Percentiles rank a stretch among this genome's conserved stretches.
These are phyloP conservation scores for Fraxinus angustifolia DNA, from an alignment of 305 asterid genomes.

Conservation along the genomic window DNA sequence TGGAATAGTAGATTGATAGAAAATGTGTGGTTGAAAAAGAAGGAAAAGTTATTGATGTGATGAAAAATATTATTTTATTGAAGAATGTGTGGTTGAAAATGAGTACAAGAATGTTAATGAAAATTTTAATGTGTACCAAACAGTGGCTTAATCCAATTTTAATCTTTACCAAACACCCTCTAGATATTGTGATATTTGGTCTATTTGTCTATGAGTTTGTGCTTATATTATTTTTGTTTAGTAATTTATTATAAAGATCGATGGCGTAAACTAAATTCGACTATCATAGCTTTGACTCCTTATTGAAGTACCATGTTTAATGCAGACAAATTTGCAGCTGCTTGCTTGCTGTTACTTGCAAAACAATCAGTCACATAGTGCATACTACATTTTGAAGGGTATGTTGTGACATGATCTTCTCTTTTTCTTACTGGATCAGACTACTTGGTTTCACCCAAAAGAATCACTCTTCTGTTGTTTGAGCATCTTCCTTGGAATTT, in stretches of 20 bases:
- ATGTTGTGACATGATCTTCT: conserved; percentile 17
- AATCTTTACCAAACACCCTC: no score
- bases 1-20: no score
- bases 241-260: not conserved
- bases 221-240: not conserved
- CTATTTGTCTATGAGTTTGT: not conserved
- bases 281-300: conserved; percentile 7
- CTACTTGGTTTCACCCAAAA: not conserved
- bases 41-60: no score
- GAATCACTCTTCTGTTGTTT: not conserved
- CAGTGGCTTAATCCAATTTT: no score
- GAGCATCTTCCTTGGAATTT: not conserved
- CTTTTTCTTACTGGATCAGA: conserved; percentile 9
- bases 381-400: conserved; percentile 87
- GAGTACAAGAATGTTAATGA: no score
- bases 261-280: conserved; percentile 1
- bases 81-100: no score
- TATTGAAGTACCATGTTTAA: conserved; percentile 21
- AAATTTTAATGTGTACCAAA: no score
- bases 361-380: conserved; percentile 84
- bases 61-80: no score
- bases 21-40: no score
- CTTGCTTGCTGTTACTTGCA: conserved; percentile 91
- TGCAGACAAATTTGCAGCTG: conserved; percentile 80
- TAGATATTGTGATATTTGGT: not conserved